A percentile compares a stretch with the other conserved stretches of the same genome.
Evolutionary conservation across 805 yeast genomes (phyloP).

Genomic region (Pichia deserticola): DNA sequence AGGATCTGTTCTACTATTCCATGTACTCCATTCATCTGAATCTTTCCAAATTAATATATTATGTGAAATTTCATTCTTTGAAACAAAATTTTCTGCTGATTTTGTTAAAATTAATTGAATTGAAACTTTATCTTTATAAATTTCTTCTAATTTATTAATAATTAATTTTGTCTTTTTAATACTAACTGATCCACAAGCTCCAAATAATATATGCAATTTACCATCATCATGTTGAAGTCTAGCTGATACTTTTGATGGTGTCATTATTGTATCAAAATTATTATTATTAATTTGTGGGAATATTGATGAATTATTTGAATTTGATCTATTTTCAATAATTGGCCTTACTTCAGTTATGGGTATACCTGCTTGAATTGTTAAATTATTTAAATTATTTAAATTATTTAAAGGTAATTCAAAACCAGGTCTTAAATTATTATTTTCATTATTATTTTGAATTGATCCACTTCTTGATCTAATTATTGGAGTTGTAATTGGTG

Average conservation of each 20-base stretch:
- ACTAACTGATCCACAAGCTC: conserved; percentile 52
- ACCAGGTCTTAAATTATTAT: not conserved
- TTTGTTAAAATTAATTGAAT: conserved; percentile 49
- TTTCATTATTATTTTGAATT: conserved; percentile 2
- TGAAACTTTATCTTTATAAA: conserved; percentile 44
- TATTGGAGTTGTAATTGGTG: conserved; percentile 17
- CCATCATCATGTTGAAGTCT: conserved; percentile 46
- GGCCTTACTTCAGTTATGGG: not conserved
- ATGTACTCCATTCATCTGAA: conserved; percentile 47
- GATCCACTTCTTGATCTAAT: conserved; percentile 28
- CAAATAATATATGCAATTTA: conserved; percentile 46
- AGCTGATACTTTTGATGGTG: conserved; percentile 25
- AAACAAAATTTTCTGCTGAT: conserved; percentile 45
- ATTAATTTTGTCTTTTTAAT: conserved; percentile 45
- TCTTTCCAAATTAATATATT: conserved; percentile 50
- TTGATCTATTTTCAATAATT: conserved; percentile 1
- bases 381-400: not conserved
- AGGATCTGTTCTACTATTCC: conserved; percentile 51
- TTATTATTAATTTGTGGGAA: not conserved
- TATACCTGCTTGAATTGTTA: not conserved
- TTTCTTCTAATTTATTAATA: conserved; percentile 44
- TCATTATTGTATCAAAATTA: not conserved
- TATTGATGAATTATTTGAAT: not conserved
- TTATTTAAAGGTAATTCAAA: not conserved
- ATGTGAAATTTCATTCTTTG: conserved; percentile 38